Base-by-base conservation (phyloP, 345 rosid species). In the Arabis hirsuta region DNA sequence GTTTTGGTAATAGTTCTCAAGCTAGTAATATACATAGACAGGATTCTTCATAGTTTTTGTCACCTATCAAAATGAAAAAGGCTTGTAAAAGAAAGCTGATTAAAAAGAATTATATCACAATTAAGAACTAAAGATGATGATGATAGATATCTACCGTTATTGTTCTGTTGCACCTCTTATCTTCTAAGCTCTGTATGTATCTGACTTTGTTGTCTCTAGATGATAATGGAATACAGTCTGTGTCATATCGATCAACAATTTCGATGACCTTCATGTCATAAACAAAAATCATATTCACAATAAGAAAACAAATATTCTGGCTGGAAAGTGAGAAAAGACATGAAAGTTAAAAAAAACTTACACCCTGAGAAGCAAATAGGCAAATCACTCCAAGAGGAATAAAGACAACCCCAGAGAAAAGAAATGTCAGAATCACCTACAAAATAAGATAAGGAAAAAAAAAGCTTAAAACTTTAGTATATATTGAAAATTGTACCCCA, bases 1-100 rank as follows among this genome's bases (percentile, higher is more conserved):
- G 76, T 92, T 92, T 82, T 92, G 98, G 81, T 89, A 92, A 77
- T 85, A 92, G 82, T 89, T 89, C 77, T 92, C 94, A 39, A 92
- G 96, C 81, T 92, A 92, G 83, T 92, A 92, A 78, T 92, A 92
- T 9, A 90, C 83, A 62, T 84, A 88, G 50, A 91, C 77, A 48
- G 98, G 96, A 39, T 69, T 58, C 82, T 85, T 88, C 98, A 92
- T 92, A 26, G 0, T 78, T 84, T 86, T 90, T 7, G 76, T 60
- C 75, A 92, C 89, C 96, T 70, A 32, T 45, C 75, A 47, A 39
- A 55, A 80, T 46, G 55, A n/a, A 48, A 6, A 6, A 27, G 46
- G 41, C 1, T 3, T 31, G 61, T 36, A 7, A 66, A 53, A 39
- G 32, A 12, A 10, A 47, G 44, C 11, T 67, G n/a, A 10, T 10